These are phyloP conservation scores for Calonectria naviculata DNA, from an alignment of 2,329 filamentous ascomycete species.

Conservation along the genomic window DNA sequence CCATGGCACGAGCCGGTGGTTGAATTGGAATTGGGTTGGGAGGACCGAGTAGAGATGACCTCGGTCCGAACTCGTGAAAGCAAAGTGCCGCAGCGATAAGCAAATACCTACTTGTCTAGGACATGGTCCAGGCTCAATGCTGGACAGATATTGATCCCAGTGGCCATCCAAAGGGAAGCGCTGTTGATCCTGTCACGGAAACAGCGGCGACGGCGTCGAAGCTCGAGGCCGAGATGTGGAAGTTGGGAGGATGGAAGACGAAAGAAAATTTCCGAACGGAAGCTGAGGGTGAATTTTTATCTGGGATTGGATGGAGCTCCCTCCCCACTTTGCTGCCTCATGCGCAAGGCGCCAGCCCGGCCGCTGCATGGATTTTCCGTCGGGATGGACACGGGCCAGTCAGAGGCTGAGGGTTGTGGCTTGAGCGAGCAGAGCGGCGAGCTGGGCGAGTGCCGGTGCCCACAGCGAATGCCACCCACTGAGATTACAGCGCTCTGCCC, in stretches of 20 bases:
- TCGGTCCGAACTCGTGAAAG: not conserved
- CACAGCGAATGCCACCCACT: not conserved
- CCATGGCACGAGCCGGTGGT: not conserved
- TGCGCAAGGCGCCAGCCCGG: slow-evolving; percentile 42
- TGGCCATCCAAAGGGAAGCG: slow-evolving; percentile 40
- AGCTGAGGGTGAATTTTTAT: slow-evolving; percentile 35
- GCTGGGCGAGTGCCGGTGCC: not conserved
- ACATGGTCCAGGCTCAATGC: slow-evolving; percentile 42
- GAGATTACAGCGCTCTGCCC: not conserved
- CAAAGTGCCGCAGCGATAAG: slow-evolving; percentile 6
- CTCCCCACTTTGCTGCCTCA: slow-evolving; percentile 45
- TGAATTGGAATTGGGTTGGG: not conserved
- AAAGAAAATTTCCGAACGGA: slow-evolving; percentile 20
- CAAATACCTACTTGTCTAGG: slow-evolving; percentile 44
- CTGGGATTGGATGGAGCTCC: slow-evolving; percentile 36
- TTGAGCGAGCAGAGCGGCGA: not conserved
- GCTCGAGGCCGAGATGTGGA: slow-evolving; percentile 28
- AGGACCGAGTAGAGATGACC: not conserved
- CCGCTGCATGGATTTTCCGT: not conserved
- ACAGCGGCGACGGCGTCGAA: slow-evolving; percentile 31
- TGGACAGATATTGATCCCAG: slow-evolving; percentile 36
- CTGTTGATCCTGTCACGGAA: slow-evolving; percentile 30
- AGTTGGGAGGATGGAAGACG: slow-evolving; percentile 16
- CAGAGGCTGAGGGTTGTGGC: not conserved
- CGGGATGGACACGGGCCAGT: not conserved